Conservation (phyloP, 768 basidiomycete species). For the Trametes villosa region DNA sequence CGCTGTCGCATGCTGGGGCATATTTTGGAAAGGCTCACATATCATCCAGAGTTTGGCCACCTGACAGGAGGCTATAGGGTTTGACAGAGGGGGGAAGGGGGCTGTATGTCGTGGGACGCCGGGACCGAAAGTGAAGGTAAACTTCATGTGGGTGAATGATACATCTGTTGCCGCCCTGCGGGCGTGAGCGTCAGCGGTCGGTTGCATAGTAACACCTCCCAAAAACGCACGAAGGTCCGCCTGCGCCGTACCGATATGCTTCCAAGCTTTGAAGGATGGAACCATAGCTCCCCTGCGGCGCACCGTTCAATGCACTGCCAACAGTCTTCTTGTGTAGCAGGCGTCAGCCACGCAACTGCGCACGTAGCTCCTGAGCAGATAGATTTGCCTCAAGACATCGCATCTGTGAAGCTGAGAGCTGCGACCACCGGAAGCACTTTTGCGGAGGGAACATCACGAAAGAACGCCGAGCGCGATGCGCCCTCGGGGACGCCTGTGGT, state of each 20-base stretch:
- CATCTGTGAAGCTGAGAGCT: background rate
- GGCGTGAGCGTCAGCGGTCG: background rate
- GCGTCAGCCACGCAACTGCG: background rate
- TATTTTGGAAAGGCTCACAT: background rate
- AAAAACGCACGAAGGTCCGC: background rate
- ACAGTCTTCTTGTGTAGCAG: background rate
- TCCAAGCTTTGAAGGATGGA: no score
- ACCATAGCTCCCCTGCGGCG: background rate
- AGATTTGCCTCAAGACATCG: background rate
- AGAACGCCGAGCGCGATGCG: background rate
- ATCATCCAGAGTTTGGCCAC: background rate
- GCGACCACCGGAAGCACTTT: background rate
- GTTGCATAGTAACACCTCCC: slow-evolving; percentile 12
- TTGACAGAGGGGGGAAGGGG: background rate
- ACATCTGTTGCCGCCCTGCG: slow-evolving; percentile 5
- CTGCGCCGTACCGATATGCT: background rate
- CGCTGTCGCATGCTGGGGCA: no score
- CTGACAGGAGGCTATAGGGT: background rate
- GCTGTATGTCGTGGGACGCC: slow-evolving; percentile 16
- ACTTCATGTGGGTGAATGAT: background rate
- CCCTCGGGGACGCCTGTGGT: background rate
- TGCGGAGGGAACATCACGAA: background rate
- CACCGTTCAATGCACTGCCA: background rate
- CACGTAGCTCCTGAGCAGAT: background rate
- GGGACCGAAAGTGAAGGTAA: background rate